These are phyloP conservation scores for Desmodesmus armatus DNA, from an alignment of 139 green algal genomes.

Conservation along the genomic window DNA sequence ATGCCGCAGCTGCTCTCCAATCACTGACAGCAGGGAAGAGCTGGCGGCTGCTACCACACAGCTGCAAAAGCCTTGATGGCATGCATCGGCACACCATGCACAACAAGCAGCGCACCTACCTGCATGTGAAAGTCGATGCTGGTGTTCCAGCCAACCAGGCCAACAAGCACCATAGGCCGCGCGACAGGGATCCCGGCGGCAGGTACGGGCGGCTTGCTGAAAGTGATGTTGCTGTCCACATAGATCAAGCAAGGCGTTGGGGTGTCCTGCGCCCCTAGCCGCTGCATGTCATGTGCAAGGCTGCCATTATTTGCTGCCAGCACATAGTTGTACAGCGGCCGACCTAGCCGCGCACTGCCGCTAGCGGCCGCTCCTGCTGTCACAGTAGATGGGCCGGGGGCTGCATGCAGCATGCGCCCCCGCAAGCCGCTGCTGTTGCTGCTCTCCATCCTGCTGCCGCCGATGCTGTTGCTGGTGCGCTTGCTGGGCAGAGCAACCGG, in stretches of 20 bases:
- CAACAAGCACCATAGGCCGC: conserved; percentile 12
- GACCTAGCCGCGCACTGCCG: too few relatives aligned
- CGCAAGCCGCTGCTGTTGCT: neutral
- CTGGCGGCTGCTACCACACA: too few relatives aligned
- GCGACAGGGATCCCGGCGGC: neutral
- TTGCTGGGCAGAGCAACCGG: neutral
- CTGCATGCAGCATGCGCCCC: neutral
- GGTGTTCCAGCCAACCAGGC: neutral
- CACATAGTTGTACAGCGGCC: conserved; percentile 21
- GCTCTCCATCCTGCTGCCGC: neutral
- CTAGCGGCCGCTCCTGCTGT: neutral
- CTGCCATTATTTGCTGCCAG: conserved; percentile 33
- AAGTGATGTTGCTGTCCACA: conserved; percentile 8
- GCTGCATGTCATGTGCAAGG: conserved; percentile 9
- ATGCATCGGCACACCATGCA: neutral
- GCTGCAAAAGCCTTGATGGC: too few relatives aligned
- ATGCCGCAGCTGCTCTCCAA: too few relatives aligned
- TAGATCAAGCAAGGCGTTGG: conserved; percentile 12
- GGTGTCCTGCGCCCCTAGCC: neutral
- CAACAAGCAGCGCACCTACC: too few relatives aligned
- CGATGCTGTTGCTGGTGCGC: neutral
- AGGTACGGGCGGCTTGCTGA: conserved; percentile 20
- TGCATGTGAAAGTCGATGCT: conserved; percentile 30
- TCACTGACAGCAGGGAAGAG: too few relatives aligned
- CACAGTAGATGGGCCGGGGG: neutral